A percentile compares a stretch with the other conserved stretches of the same genome.
phyloP scores from a whole-genome alignment of 257 asterid species.

The Eucommia ulmoides region DNA sequence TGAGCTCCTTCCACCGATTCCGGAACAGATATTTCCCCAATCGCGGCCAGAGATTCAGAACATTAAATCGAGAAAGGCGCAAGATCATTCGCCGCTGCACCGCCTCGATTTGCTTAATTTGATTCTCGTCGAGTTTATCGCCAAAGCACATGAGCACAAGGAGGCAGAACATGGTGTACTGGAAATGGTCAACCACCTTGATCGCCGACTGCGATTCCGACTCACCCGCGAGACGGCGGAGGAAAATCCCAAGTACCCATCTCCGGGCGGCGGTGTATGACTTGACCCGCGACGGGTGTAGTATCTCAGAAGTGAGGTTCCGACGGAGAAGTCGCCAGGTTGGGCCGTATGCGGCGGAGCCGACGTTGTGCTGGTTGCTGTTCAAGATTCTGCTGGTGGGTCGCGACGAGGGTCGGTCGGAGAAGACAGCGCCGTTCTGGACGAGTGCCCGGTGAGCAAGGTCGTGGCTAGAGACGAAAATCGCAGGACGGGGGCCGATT shows the following conservation, averaged over 20 bases:
- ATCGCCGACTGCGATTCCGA: not conserved
- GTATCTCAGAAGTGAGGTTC: not conserved
- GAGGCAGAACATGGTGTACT: slow-evolving; percentile 2
- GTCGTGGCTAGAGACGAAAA: not conserved
- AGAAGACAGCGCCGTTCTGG: not conserved
- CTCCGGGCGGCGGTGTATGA: not conserved
- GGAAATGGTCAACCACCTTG: not conserved
- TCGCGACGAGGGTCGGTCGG: not conserved
- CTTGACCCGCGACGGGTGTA: not conserved
- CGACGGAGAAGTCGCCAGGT: not conserved
- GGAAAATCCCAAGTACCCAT: not conserved
- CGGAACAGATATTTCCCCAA: not conserved
- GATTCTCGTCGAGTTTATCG: not conserved
- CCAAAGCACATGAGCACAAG: not conserved
- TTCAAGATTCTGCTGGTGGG: not conserved
- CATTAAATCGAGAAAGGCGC: not conserved
- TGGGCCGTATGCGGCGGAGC: not conserved
- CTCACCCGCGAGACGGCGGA: not conserved
- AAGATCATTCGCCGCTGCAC: not conserved
- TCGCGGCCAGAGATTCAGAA: not conserved
- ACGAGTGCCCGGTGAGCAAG: not conserved
- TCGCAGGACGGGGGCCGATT: not conserved
- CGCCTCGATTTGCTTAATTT: not conserved
- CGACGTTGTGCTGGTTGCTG: not conserved
- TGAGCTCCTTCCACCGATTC: not conserved